These are phyloP conservation scores for Leonotis leonurus DNA, from an alignment of 257 asterid genomes.

Conservation along the genomic window DNA sequence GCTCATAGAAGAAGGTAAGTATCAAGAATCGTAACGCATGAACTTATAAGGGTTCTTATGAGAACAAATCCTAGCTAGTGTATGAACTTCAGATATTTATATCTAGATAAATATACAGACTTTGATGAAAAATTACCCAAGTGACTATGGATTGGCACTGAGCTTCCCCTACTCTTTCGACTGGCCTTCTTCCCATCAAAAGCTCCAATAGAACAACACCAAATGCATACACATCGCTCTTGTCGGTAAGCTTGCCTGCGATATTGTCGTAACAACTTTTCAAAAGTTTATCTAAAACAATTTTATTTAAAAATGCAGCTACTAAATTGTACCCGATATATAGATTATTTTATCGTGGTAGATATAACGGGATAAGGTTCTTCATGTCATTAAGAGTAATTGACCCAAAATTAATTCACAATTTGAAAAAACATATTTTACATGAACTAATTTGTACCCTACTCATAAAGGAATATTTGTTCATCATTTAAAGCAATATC, in stretches of 20 bases:
- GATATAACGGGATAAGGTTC: too few relatives aligned
- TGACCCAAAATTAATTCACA: not conserved
- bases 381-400: not conserved
- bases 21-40: not conserved
- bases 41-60: too few relatives aligned
- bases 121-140: constrained; percentile 45
- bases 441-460: too few relatives aligned
- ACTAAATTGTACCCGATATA: not conserved
- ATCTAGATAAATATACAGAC: not conserved
- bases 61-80: too few relatives aligned
- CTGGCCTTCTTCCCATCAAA: constrained; percentile 76
- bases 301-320: not conserved
- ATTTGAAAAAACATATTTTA: not conserved
- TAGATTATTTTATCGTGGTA: not conserved
- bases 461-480: not conserved
- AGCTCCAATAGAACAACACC: constrained; percentile 94
- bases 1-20: constrained; percentile 19
- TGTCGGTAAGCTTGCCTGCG: constrained; percentile 86
- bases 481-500: not conserved
- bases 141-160: constrained; percentile 81
- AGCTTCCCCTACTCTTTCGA: constrained; percentile 58
- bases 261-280: constrained; percentile 8
- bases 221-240: constrained; percentile 90
- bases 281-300: not conserved
- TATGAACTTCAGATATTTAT: too few relatives aligned